Conservation (phyloP, 179 eudicot genomes). For the Silene vulgaris region DNA sequence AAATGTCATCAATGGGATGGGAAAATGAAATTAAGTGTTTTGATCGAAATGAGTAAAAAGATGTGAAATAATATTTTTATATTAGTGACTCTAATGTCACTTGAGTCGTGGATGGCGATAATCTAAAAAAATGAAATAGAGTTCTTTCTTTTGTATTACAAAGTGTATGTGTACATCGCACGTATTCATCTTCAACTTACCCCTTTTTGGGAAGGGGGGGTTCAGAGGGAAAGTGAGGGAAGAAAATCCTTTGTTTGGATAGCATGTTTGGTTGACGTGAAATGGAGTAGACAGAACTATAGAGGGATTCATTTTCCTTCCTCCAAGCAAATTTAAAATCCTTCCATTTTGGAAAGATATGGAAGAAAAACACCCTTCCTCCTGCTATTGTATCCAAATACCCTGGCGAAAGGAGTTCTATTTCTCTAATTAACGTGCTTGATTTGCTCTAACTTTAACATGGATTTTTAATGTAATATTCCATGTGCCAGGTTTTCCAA, state of each 20-base stretch:
- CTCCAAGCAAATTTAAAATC: not conserved
- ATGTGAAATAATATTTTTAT: no score
- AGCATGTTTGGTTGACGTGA: not conserved
- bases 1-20: no score
- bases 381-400: not conserved
- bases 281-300: not conserved
- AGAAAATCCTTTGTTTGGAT: not conserved
- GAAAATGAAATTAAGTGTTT: no score
- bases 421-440: not conserved
- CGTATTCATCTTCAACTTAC: not conserved
- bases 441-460: not conserved
- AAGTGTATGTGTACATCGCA: not conserved
- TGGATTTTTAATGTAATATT: conserved; percentile 9
- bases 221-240: not conserved
- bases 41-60: no score
- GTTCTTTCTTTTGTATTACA: not conserved
- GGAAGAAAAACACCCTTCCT: not conserved
- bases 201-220: not conserved
- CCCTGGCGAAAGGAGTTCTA: not conserved
- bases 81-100: no score
- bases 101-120: no score
- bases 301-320: not conserved
- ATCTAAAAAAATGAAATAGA: not conserved
- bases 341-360: not conserved
- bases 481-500: conserved; percentile 57